These are phyloP conservation scores for Saccharomyces hybrid DNA, from an alignment of 1,139 yeast species.

Conservation along the genomic window DNA sequence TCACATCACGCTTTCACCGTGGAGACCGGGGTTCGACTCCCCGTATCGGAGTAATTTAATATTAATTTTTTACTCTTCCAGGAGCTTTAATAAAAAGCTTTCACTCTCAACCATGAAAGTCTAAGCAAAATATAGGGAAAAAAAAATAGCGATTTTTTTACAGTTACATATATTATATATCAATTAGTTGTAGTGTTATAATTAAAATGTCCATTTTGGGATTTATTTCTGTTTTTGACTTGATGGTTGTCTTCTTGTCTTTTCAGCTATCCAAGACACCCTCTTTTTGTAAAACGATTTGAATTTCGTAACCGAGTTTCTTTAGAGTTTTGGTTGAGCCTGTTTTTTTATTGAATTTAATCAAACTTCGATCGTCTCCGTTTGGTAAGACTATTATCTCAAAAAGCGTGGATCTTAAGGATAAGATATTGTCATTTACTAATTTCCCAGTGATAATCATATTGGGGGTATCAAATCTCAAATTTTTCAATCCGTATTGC, in stretches of 20 bases:
- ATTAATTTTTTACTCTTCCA: neutral
- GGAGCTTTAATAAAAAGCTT: too few species aligned
- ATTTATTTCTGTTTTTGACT: too few species aligned
- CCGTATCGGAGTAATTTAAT: neutral
- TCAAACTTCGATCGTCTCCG: constrained; percentile 36
- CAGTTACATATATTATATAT: neutral
- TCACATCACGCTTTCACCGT: constrained; percentile 1
- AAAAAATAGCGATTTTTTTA: too few species aligned
- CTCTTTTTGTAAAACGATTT: constrained; percentile 39
- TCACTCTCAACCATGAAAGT: too few species aligned
- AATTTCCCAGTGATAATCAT: constrained; percentile 51
- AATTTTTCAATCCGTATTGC: constrained; percentile 56
- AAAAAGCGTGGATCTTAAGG: constrained; percentile 58
- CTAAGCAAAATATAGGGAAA: too few species aligned
- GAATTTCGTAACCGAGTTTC: constrained; percentile 46
- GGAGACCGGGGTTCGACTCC: constrained; percentile 2
- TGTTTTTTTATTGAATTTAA: constrained; percentile 48
- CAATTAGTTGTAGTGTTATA: neutral
- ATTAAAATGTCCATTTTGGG: neutral
- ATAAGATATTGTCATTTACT: constrained; percentile 52
- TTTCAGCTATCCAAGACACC: constrained; percentile 25
- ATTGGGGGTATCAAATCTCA: constrained; percentile 41
- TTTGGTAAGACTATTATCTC: constrained; percentile 42
- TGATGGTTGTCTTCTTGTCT: neutral
- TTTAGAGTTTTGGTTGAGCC: constrained; percentile 60